Conservation (phyloP, 176 grass and related monocot species). For the Avena sativa region DNA sequence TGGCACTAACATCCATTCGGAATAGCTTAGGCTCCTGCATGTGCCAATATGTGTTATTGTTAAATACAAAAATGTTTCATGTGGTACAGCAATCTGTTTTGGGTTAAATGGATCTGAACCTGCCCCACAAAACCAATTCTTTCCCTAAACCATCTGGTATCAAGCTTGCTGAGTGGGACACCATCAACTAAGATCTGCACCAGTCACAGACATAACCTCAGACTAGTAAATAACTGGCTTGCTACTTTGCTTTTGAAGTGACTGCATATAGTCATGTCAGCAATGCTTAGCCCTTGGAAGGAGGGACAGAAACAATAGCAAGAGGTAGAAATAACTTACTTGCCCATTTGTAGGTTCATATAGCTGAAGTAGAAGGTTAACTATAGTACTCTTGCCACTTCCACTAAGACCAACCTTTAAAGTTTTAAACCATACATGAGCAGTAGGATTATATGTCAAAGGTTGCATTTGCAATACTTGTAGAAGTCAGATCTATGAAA, state of each 20-base stretch:
- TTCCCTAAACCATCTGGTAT: constrained; percentile 94
- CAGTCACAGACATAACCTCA: constrained; percentile 13
- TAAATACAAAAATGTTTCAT: constrained; percentile 22
- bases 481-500: constrained; percentile 33
- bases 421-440: constrained; percentile 40
- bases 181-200: constrained; percentile 86
- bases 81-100: background rate
- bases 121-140: constrained; percentile 96
- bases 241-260: background rate
- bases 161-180: constrained; percentile 69
- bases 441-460: constrained; percentile 29
- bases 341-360: constrained; percentile 89
- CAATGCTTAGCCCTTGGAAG: background rate
- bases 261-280: constrained; percentile 7
- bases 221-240: constrained; percentile 4
- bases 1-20: constrained; percentile 86
- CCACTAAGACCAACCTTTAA: constrained; percentile 92
- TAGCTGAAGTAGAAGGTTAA: constrained; percentile 88
- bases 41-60: constrained; percentile 8
- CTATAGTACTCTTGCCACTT: constrained; percentile 96
- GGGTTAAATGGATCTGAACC: constrained; percentile 57
- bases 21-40: constrained; percentile 92
- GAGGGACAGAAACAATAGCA: background rate
- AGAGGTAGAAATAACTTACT: constrained; percentile 59
- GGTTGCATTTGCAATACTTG: background rate